Percentiles rank a stretch among this genome's conserved stretches.
Conservation (phyloP, 208 protist genomes). For the Wallacemonas rigidus region DNA sequence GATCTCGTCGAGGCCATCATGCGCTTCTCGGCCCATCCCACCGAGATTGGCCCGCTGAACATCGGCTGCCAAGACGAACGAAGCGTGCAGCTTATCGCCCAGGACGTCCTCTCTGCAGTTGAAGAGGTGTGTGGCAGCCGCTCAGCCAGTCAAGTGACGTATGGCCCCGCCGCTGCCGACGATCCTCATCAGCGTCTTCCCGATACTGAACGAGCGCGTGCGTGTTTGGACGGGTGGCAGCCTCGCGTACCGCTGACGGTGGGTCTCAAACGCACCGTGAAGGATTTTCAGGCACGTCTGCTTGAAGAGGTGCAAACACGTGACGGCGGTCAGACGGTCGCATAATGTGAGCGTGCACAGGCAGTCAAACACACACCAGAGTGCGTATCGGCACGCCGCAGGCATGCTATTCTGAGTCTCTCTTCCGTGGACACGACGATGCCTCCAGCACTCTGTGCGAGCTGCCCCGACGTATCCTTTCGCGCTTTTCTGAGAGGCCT, state of each 20-base stretch:
- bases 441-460: no score
- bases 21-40: slow-evolving; percentile 46
- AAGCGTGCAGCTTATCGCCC: slow-evolving; percentile 62
- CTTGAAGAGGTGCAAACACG: not conserved
- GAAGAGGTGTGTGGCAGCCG: slow-evolving; percentile 7
- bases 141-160: slow-evolving; percentile 4
- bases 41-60: slow-evolving; percentile 67
- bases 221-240: slow-evolving; percentile 47
- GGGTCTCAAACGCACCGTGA: slow-evolving; percentile 45
- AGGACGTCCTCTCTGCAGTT: slow-evolving; percentile 42
- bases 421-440: no score
- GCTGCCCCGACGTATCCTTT: no score
- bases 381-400: no score
- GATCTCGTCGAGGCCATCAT: slow-evolving; percentile 76
- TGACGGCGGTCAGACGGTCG: no score
- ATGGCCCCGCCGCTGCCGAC: slow-evolving; percentile 35
- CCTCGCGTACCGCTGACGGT: slow-evolving; percentile 47
- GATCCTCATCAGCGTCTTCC: slow-evolving; percentile 67
- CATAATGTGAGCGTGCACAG: no score
- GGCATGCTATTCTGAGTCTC: no score
- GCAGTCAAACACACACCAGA: no score
- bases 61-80: slow-evolving; percentile 76
- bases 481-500: no score
- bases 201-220: slow-evolving; percentile 63
- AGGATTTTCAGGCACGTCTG: slow-evolving; percentile 41